These are phyloP conservation scores for Cutaneotrichosporon sp. DNA, from an alignment of 1,284 basidiomycete genomes.

Conservation along the genomic window DNA sequence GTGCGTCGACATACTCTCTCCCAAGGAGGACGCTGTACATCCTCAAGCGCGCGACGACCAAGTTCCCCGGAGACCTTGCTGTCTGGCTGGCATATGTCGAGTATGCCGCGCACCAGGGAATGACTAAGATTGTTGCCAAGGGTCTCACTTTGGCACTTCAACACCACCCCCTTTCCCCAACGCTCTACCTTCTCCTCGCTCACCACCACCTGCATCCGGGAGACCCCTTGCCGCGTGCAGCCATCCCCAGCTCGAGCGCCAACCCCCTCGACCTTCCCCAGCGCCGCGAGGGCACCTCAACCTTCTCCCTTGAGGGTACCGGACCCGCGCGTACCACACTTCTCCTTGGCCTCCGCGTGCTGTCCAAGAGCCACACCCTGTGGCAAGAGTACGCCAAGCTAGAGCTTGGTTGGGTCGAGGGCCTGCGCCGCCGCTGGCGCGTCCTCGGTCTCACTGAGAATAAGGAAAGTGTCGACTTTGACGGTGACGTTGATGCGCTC, in stretches of 20 bases:
- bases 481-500: conserved; percentile 30
- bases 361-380: conserved; percentile 67
- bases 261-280: conserved; percentile 33
- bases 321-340: conserved; percentile 74
- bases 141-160: conserved; percentile 70
- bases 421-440: conserved; percentile 75
- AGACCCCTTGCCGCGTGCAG: conserved; percentile 62
- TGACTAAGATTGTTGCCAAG: conserved; percentile 74
- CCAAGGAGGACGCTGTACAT: conserved; percentile 81
- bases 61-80: conserved; percentile 82
- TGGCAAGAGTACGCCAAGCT: conserved; percentile 89
- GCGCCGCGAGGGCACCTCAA: conserved; percentile 13
- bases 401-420: conserved; percentile 86
- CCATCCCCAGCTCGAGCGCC: conserved; percentile 40
- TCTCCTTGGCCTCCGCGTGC: conserved; percentile 78
- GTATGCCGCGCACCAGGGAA: conserved; percentile 75
- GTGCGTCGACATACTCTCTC: conserved; percentile 77
- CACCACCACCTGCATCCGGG: conserved; percentile 74
- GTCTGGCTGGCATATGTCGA: conserved; percentile 88
- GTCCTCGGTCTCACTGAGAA: conserved; percentile 54
- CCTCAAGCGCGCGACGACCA: conserved; percentile 82
- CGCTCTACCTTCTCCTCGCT: conserved; percentile 82
- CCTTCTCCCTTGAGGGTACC: conserved; percentile 50
- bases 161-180: conserved; percentile 74
- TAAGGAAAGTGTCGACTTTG: conserved; percentile 13